These are phyloP conservation scores for Cyberlindnera sargentensis DNA, from an alignment of 805 yeast genomes.

Conservation along the genomic window DNA sequence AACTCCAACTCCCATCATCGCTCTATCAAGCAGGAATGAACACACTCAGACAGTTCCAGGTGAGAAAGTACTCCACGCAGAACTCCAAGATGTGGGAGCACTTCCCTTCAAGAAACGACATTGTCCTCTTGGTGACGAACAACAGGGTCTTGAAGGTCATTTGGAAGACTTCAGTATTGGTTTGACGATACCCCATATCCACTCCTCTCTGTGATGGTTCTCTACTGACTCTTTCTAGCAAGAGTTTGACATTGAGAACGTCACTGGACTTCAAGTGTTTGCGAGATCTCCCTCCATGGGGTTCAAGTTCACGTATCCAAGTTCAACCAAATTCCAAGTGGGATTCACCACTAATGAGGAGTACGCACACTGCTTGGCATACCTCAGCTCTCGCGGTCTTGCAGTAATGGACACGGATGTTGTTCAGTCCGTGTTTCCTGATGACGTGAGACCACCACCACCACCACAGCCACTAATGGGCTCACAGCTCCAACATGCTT, in stretches of 20 bases:
- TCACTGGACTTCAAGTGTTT: constrained; percentile 5
- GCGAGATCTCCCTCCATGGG: constrained; percentile 21
- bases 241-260: constrained; percentile 2
- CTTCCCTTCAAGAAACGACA: constrained; percentile 19
- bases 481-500: too few relatives aligned
- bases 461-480: too few relatives aligned
- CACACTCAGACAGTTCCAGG: constrained; percentile 2
- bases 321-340: constrained; percentile 5
- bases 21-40: background rate
- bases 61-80: constrained; percentile 19
- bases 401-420: background rate
- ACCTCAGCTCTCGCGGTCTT: background rate
- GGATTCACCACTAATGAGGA: constrained; percentile 4
- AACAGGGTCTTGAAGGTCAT: constrained; percentile 8
- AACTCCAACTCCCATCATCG: too few relatives aligned
- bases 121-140: constrained; percentile 7
- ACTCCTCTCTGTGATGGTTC: too few relatives aligned
- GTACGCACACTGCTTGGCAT: constrained; percentile 4
- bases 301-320: constrained; percentile 8
- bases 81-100: constrained; percentile 18
- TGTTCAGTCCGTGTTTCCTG: constrained; percentile 2
- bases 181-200: constrained; percentile 3
- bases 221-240: constrained; percentile 4
- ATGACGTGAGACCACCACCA: background rate
- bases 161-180: constrained; percentile 17